Conservation (phyloP, 1,139 yeast species). For the Hansenula lynferdii region DNA sequence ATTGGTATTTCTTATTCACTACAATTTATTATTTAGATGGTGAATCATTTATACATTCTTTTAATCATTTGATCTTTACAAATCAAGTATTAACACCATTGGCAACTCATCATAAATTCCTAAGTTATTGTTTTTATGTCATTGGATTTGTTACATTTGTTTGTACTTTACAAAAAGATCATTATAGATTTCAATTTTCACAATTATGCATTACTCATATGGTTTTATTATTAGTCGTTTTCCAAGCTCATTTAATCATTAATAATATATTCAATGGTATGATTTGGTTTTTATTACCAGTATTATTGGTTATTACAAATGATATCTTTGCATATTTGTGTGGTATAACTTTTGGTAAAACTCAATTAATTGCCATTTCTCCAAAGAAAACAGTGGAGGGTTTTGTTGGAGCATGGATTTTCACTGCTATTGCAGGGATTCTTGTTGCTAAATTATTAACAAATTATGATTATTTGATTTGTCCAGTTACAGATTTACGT, state of each 20-base stretch:
- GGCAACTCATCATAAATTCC: constrained; percentile 71
- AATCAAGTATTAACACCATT: constrained; percentile 38
- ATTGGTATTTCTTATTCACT: constrained; percentile 83
- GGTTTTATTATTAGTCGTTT: constrained; percentile 85
- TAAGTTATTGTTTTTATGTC: constrained; percentile 79
- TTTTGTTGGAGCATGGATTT: constrained; percentile 95
- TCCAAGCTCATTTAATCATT: constrained; percentile 91
- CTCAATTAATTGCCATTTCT: constrained; percentile 88
- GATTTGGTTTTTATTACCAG: constrained; percentile 93
- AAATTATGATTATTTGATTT: constrained; percentile 70
- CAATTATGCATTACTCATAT: constrained; percentile 93
- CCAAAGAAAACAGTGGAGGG: constrained; percentile 99
- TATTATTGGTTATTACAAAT: constrained; percentile 85
- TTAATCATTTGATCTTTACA: constrained; percentile 39
- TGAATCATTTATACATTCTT: constrained; percentile 59
- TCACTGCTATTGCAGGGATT: constrained; percentile 76
- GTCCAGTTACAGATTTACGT: constrained; percentile 73
- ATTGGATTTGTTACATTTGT: constrained; percentile 90
- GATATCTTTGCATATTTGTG: constrained; percentile 96
- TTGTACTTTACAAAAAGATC: constrained; percentile 83
- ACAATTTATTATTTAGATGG: constrained; percentile 90
- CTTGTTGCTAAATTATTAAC: constrained; percentile 60
- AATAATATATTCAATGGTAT: constrained; percentile 86
- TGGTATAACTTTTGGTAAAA: constrained; percentile 94
- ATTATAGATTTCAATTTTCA: constrained; percentile 86